These are phyloP conservation scores for Candida chilensis DNA, from an alignment of 805 yeast species.

Conservation along the genomic window DNA sequence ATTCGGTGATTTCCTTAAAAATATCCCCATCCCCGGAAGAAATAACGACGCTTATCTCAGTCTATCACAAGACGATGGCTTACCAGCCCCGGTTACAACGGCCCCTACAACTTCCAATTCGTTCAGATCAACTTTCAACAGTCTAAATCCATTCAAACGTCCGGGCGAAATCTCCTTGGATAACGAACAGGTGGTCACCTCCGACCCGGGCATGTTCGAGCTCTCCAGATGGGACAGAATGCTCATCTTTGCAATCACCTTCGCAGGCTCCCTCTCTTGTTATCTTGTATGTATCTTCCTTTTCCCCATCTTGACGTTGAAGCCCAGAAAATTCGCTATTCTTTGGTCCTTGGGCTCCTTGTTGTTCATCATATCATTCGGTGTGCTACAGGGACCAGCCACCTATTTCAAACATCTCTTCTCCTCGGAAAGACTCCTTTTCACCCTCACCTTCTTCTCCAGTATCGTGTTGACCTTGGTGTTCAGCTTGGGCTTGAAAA, in stretches of 20 bases:
- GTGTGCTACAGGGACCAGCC: constrained; percentile 31
- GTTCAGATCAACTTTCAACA: background rate
- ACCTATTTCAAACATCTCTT: constrained; percentile 29
- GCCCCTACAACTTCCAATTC: no score
- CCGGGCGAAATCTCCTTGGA: background rate
- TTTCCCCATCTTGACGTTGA: constrained; percentile 29
- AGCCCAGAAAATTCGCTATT: constrained; percentile 34
- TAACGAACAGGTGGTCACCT: constrained; percentile 13
- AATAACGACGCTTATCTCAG: no score
- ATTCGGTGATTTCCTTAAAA: no score
- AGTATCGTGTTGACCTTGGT: constrained; percentile 30
- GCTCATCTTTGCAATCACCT: constrained; percentile 32
- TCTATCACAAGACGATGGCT: no score
- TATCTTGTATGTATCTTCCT: constrained; percentile 31
- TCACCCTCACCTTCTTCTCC: constrained; percentile 25
- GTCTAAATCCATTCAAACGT: background rate
- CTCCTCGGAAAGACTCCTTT: constrained; percentile 28
- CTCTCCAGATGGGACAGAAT: constrained; percentile 35
- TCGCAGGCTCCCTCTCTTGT: constrained; percentile 30
- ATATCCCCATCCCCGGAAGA: no score
- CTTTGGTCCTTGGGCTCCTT: constrained; percentile 36
- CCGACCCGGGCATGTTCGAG: constrained; percentile 32
- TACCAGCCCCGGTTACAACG: no score
- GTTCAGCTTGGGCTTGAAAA: constrained; percentile 22
- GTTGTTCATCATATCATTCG: constrained; percentile 33